phyloP scores from a whole-genome alignment of 306 rosid genomes.

The Begonia fuchsioides region DNA sequence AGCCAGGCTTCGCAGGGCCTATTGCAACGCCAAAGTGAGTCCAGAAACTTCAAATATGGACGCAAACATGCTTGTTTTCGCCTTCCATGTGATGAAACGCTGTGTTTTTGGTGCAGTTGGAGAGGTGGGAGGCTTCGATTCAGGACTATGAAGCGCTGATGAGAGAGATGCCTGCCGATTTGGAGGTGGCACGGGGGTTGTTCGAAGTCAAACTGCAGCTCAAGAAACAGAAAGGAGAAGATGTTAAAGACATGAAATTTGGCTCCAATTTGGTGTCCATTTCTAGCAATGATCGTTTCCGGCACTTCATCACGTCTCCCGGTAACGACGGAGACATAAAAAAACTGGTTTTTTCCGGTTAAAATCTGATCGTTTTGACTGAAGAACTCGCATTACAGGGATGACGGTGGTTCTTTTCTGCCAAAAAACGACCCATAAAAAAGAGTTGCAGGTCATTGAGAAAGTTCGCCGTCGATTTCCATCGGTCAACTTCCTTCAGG shows the following conservation, averaged over 20 bases:
- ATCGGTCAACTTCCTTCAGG: slow-evolving; percentile 87
- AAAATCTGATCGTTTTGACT: background rate
- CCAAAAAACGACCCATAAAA: slow-evolving; percentile 43
- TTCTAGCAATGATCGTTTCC: slow-evolving; percentile 65
- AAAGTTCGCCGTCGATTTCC: slow-evolving; percentile 77
- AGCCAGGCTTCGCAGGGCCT: slow-evolving; percentile 80
- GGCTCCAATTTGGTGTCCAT: slow-evolving; percentile 65
- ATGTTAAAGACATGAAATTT: slow-evolving; percentile 49
- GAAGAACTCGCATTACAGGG: slow-evolving; percentile 24
- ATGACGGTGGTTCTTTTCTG: slow-evolving; percentile 87
- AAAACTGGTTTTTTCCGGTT: background rate
- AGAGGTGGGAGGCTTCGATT: slow-evolving; percentile 81
- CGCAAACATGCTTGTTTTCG: background rate
- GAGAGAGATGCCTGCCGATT: slow-evolving; percentile 78
- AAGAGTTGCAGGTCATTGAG: slow-evolving; percentile 46
- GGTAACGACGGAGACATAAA: slow-evolving; percentile 24
- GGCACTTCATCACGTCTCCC: slow-evolving; percentile 73
- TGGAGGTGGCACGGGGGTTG: slow-evolving; percentile 76
- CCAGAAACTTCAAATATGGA: background rate
- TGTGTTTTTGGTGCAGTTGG: slow-evolving; percentile 35
- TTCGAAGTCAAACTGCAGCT: slow-evolving; percentile 68
- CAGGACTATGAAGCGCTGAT: slow-evolving; percentile 74
- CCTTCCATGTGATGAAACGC: background rate
- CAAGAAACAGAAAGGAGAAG: slow-evolving; percentile 59
- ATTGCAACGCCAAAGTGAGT: slow-evolving; percentile 73